A percentile compares a stretch with the other conserved stretches of the same genome.
These are phyloP conservation scores for Botrytis sinoallii DNA, from an alignment of 2,329 filamentous ascomycete species.

Conservation along the genomic window DNA sequence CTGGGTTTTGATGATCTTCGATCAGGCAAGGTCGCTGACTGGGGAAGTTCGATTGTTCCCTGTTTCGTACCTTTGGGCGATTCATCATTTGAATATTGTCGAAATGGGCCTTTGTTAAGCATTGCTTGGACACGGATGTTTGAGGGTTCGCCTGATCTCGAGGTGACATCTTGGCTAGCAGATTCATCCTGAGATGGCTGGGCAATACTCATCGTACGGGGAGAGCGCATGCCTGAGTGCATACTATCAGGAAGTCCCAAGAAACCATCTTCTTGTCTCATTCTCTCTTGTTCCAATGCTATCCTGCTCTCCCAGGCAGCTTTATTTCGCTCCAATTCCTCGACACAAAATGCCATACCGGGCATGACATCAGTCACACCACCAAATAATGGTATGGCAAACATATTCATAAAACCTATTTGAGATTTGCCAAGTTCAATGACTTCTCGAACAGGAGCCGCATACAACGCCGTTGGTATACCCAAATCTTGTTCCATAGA, in stretches of 20 bases:
- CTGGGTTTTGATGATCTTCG: slow-evolving; percentile 35
- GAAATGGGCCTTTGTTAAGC: slow-evolving; percentile 29
- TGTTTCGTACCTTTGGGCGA: slow-evolving; percentile 21
- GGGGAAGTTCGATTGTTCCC: slow-evolving; percentile 23
- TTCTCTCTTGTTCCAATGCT: slow-evolving; percentile 53
- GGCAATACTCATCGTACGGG: slow-evolving; percentile 35
- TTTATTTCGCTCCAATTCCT: slow-evolving; percentile 77
- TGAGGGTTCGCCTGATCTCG: slow-evolving; percentile 18
- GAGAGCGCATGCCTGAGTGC: slow-evolving; percentile 34
- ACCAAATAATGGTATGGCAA: slow-evolving; percentile 87
- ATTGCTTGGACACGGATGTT: slow-evolving; percentile 29
- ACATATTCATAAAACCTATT: slow-evolving; percentile 94
- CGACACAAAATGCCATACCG: slow-evolving; percentile 76
- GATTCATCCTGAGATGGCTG: slow-evolving; percentile 23
- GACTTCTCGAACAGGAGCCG: slow-evolving; percentile 78
- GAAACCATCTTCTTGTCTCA: slow-evolving; percentile 38
- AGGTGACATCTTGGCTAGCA: slow-evolving; percentile 26
- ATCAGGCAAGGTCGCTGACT: slow-evolving; percentile 27
- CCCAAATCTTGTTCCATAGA: slow-evolving; percentile 86
- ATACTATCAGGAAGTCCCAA: slow-evolving; percentile 36
- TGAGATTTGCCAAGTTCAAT: slow-evolving; percentile 83
- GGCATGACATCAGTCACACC: slow-evolving; percentile 84
- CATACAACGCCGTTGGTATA: slow-evolving; percentile 83
- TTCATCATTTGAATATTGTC: slow-evolving; percentile 27
- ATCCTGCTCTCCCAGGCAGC: slow-evolving; percentile 68